Conservation (phyloP, 1,139 yeast genomes). For the Suhomyces anneliseae region DNA sequence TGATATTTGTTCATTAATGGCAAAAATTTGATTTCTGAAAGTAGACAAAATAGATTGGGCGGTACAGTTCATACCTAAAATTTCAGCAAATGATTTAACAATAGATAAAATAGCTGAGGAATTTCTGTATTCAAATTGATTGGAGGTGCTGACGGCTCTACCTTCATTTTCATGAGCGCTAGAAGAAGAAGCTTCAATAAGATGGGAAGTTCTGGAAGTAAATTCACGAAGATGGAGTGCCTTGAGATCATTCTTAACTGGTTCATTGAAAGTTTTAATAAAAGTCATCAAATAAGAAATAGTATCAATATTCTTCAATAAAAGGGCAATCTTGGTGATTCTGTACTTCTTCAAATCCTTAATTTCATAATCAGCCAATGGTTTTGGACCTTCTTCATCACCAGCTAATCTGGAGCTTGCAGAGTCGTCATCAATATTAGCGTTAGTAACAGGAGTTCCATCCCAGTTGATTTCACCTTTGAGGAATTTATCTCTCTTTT, state of each 20-base stretch:
- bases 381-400: slow-evolving; percentile 4
- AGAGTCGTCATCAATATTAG: slow-evolving; percentile 2
- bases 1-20: slow-evolving; percentile 34
- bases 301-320: slow-evolving; percentile 34
- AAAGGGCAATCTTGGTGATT: slow-evolving; percentile 26
- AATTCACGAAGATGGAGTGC: slow-evolving; percentile 60
- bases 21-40: slow-evolving; percentile 28
- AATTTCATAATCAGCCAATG: slow-evolving; percentile 14
- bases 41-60: slow-evolving; percentile 57
- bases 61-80: slow-evolving; percentile 49
- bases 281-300: slow-evolving; percentile 36
- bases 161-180: slow-evolving; percentile 16
- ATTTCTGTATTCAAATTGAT: slow-evolving; percentile 33
- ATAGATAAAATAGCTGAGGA: slow-evolving; percentile 53
- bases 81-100: slow-evolving; percentile 52
- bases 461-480: slow-evolving; percentile 46
- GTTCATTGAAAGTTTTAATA: slow-evolving; percentile 20
- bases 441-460: slow-evolving; percentile 20
- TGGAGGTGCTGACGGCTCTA: slow-evolving; percentile 13
- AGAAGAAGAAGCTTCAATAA: slow-evolving; percentile 57
- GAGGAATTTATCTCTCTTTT: slow-evolving; percentile 42
- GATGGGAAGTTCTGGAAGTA: slow-evolving; percentile 66
- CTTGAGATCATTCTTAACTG: slow-evolving; percentile 41
- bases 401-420: slow-evolving; percentile 1
- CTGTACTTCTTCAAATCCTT: slow-evolving; percentile 20